A percentile compares a stretch with the other conserved stretches of the same genome.
These are phyloP conservation scores for Kalanchoe fedtschenkoi DNA, from an alignment of 164 flowering plant genomes.

Conservation along the genomic window DNA sequence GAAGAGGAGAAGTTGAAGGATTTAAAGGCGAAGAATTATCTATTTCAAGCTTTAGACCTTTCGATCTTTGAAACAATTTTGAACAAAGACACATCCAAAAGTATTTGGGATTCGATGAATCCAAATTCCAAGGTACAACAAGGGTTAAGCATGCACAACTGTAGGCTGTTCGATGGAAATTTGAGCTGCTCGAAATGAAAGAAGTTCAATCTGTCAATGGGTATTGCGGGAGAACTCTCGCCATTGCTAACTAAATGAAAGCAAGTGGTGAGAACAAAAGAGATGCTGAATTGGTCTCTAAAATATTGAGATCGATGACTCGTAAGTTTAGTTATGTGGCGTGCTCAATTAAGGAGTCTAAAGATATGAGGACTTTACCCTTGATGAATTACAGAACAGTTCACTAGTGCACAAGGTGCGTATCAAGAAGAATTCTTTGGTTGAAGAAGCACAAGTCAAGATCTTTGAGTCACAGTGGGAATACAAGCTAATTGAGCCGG, in stretches of 20 bases:
- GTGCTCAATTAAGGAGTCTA: conserved; percentile 2
- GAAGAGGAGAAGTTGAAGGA: background rate
- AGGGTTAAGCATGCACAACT: background rate
- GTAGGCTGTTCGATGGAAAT: background rate
- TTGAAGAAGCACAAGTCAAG: background rate
- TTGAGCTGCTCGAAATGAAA: background rate
- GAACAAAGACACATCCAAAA: background rate
- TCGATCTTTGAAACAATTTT: background rate
- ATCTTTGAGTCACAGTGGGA: background rate
- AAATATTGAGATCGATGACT: background rate
- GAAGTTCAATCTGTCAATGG: too few relatives aligned
- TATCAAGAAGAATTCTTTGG: too few relatives aligned
- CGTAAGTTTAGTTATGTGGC: conserved; percentile 1
- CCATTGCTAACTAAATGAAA: background rate
- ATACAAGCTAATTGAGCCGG: too few relatives aligned
- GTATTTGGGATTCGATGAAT: background rate
- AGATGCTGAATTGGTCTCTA: background rate
- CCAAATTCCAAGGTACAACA: background rate
- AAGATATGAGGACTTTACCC: background rate
- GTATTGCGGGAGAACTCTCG: too few relatives aligned
- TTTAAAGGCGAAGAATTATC: too few relatives aligned
- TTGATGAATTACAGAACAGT: conserved; percentile 6
- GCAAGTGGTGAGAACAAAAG: background rate
- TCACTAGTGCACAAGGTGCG: background rate
- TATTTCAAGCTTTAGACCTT: background rate